Conservation (phyloP, 2,329 filamentous ascomycete species). For the Paecilomyces sp. region DNA sequence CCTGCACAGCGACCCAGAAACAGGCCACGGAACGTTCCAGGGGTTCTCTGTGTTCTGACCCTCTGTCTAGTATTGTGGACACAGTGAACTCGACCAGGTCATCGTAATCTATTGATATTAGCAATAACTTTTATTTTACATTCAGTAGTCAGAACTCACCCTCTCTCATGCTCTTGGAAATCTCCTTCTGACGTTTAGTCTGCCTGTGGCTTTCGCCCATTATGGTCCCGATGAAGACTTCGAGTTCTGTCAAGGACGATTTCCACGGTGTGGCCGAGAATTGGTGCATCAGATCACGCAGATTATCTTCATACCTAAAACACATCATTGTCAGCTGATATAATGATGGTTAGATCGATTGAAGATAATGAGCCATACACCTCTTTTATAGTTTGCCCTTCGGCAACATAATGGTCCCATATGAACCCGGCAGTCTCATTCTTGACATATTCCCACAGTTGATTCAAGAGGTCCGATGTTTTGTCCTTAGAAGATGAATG, state of each 20-base stretch:
- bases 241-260: slow-evolving; percentile 41
- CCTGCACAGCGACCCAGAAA: slow-evolving; percentile 11
- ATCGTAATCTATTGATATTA: slow-evolving; percentile 8
- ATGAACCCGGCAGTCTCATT: slow-evolving; percentile 14
- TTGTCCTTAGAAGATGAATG: not conserved
- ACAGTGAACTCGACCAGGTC: slow-evolving; percentile 13
- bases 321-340: slow-evolving; percentile 6
- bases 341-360: not conserved
- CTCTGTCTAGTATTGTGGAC: slow-evolving; percentile 12
- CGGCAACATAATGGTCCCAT: slow-evolving; percentile 14
- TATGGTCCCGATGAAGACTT: slow-evolving; percentile 53
- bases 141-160: slow-evolving; percentile 6
- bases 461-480: not conserved
- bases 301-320: slow-evolving; percentile 43
- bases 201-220: slow-evolving; percentile 26
- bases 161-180: slow-evolving; percentile 15
- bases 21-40: slow-evolving; percentile 20
- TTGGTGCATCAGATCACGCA: slow-evolving; percentile 18
- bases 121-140: not conserved
- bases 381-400: slow-evolving; percentile 10
- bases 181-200: slow-evolving; percentile 14
- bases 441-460: slow-evolving; percentile 8
- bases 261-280: slow-evolving; percentile 43
- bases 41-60: slow-evolving; percentile 10
- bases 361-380: slow-evolving; percentile 11